Evolutionary conservation across 768 basidiomycete species (phyloP), one percentile per base, ranked within the genome.

Genomic region (Suillus alpinus): DNA sequence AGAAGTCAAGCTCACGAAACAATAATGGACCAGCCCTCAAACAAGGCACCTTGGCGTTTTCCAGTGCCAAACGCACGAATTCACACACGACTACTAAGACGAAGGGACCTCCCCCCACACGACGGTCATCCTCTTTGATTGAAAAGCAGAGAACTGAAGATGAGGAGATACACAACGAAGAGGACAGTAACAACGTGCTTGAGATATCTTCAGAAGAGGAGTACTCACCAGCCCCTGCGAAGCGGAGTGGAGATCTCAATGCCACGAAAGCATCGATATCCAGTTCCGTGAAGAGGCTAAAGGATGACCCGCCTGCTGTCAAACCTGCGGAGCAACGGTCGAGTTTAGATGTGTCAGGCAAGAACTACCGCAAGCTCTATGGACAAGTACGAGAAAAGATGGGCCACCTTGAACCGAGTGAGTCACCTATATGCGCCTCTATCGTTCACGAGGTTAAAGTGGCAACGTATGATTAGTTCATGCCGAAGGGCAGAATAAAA

Each of bases 351-450:
- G 70, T 84, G 39, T 71, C 84, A 50, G 77, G 78, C 23, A 84
- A 82, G 58, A 78, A 73, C 56, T 92, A 85, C 77, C 75, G 72
- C n/a, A 77, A 77, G 56, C 73, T 85, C 20, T 80, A 81, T 68
- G 76, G 68, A 29, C 76, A 77, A 41, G 81, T 82, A 4, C 79
- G 66, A 59, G 64, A 59, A 76, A 82, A 80, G 67, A 88, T 86
- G 82, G 87, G 84, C 0, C 63, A 82, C 58, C 59, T 83, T 37
- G 67, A 78, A 53, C 81, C 88, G 9, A 83, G 92, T 94, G 69
- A 76, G 88, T 79, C 18, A 16, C 40, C 6, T 51, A 50, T 8
- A 41, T 59, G 43, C 55, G 32, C 46, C 56, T 41, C 47, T 39
- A 13, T 51, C 23, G 55, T 53, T 10, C 26, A 41, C 29, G 16